Percentiles rank a stretch among this genome's conserved stretches.
phyloP scores from a whole-genome alignment of 495 filamentous ascomycete species.

The Oleoguttula mirabilis region DNA sequence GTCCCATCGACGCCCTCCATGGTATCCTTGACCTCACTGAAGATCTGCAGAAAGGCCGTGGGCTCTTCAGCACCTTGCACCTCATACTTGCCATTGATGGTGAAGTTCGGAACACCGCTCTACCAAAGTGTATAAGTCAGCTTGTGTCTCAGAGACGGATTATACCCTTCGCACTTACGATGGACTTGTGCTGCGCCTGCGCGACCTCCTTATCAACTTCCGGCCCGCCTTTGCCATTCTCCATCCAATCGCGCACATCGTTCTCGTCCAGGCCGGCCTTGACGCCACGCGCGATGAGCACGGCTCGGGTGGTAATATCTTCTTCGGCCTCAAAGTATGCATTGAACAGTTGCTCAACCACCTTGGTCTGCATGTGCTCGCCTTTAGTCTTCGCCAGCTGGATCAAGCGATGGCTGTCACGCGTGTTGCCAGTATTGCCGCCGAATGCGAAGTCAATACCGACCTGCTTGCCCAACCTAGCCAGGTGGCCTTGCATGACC shows the following conservation, averaged over 20 bases:
- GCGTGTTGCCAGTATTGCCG: slow-evolving; percentile 64
- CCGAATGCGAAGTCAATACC: slow-evolving; percentile 64
- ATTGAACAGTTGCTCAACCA: slow-evolving; percentile 57
- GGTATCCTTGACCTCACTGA: slow-evolving; percentile 28
- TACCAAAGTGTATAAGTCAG: too few relatives aligned
- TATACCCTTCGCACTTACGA: too few relatives aligned
- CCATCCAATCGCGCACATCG: slow-evolving; percentile 51
- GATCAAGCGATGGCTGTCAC: slow-evolving; percentile 64
- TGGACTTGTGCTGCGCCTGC: slow-evolving; percentile 42
- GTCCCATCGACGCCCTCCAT: neutral
- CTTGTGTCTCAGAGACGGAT: too few relatives aligned
- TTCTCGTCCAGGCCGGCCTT: slow-evolving; percentile 49
- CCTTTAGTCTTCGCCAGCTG: slow-evolving; percentile 53
- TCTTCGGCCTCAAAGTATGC: slow-evolving; percentile 66
- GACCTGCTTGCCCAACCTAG: slow-evolving; percentile 42
- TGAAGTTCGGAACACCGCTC: slow-evolving; percentile 67
- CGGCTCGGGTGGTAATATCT: slow-evolving; percentile 57
- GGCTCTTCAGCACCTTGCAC: slow-evolving; percentile 31
- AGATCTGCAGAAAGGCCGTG: slow-evolving; percentile 28
- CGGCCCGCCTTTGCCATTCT: slow-evolving; percentile 48
- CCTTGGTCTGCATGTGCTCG: slow-evolving; percentile 45
- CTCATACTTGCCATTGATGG: slow-evolving; percentile 26
- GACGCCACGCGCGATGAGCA: slow-evolving; percentile 48
- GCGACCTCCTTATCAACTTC: slow-evolving; percentile 61
- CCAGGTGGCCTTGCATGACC: slow-evolving; percentile 48